Evolutionary conservation across 2,329 filamentous ascomycete species (phyloP).

Genomic region (Sporothrix brunneoviolacea): DNA sequence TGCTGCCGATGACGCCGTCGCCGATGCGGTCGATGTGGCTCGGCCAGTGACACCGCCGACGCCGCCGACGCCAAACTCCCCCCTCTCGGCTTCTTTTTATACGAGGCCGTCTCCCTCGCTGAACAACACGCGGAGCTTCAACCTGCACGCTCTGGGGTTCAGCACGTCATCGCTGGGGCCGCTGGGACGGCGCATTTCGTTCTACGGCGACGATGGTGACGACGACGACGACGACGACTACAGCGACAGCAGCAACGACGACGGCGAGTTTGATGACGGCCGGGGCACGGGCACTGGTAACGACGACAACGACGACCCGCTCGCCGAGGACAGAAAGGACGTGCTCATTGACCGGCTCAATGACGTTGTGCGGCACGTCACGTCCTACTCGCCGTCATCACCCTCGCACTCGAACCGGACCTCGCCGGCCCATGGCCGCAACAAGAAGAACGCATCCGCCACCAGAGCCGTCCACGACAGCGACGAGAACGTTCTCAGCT

Average conservation of each 20-base stretch:
- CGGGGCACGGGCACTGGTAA: no score
- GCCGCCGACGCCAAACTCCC: conserved; percentile 17
- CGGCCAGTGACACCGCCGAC: conserved; percentile 9
- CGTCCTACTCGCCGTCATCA: conserved; percentile 20
- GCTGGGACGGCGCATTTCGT: conserved; percentile 26
- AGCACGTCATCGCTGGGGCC: conserved; percentile 25
- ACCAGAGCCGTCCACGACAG: background rate
- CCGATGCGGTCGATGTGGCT: background rate
- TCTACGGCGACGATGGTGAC: conserved; percentile 12
- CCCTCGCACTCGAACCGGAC: conserved; percentile 15
- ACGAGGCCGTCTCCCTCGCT: conserved; percentile 6
- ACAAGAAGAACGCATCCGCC: background rate
- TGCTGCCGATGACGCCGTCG: background rate
- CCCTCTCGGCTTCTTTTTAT: conserved; percentile 7
- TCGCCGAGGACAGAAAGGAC: conserved; percentile 33
- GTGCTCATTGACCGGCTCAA: conserved; percentile 39
- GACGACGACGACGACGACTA: background rate
- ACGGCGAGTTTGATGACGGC: background rate
- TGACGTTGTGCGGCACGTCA: conserved; percentile 33
- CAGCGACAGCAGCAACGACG: background rate
- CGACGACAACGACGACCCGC: conserved; percentile 18
- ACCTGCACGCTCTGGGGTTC: conserved; percentile 25
- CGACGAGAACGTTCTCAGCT: conserved; percentile 22
- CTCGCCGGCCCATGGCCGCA: background rate
- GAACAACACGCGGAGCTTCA: conserved; percentile 22